These are phyloP conservation scores for Mucor plumbeus DNA, from an alignment of 371 early-diverging fungal species.

Conservation along the genomic window DNA sequence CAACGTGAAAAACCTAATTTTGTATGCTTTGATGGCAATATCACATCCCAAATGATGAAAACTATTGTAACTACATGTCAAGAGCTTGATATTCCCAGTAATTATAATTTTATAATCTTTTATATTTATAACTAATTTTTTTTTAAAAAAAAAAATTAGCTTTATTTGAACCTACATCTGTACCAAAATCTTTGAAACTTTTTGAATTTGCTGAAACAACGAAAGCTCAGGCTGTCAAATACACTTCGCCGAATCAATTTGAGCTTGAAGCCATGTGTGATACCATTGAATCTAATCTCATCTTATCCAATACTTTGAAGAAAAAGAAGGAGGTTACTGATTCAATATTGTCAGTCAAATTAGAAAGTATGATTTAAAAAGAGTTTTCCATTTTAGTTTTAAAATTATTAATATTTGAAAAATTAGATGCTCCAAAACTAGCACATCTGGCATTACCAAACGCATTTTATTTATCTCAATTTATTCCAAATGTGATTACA, in stretches of 20 bases:
- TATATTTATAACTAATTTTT: not conserved
- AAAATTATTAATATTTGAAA: not conserved
- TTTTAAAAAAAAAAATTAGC: slow-evolving; percentile 35
- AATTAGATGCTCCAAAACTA: slow-evolving; percentile 24
- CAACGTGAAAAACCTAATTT: slow-evolving; percentile 44
- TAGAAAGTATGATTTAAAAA: not conserved
- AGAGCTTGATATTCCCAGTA: slow-evolving; percentile 44
- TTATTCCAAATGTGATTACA: slow-evolving; percentile 58
- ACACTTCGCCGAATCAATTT: slow-evolving; percentile 69
- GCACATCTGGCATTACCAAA: slow-evolving; percentile 30
- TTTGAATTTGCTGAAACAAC: slow-evolving; percentile 43
- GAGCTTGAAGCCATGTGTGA: slow-evolving; percentile 69
- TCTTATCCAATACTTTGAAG: not conserved
- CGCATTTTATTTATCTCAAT: slow-evolving; percentile 38
- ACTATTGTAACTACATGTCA: slow-evolving; percentile 43
- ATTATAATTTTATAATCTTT: not conserved
- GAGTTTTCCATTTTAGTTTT: not conserved
- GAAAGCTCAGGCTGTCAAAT: slow-evolving; percentile 40
- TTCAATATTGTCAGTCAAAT: not conserved
- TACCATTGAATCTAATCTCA: slow-evolving; percentile 35
- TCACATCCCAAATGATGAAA: slow-evolving; percentile 50
- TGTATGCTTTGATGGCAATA: slow-evolving; percentile 79
- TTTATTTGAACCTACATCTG: slow-evolving; percentile 92
- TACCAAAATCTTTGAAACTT: slow-evolving; percentile 74
- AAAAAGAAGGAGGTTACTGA: not conserved